phyloP scores from a whole-genome alignment of 768 basidiomycete species.

The Tephrocybe rancida region DNA sequence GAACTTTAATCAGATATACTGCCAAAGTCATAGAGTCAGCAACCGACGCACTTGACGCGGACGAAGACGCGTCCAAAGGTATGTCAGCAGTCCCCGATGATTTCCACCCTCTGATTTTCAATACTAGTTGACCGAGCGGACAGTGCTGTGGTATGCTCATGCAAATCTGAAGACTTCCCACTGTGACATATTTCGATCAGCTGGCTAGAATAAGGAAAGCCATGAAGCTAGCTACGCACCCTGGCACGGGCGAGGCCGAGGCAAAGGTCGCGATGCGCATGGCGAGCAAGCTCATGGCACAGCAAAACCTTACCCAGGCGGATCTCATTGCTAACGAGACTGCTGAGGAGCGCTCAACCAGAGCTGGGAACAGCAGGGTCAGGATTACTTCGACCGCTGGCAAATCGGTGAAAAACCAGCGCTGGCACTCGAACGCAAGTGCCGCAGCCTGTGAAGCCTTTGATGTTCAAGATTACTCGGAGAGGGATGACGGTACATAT shows the following conservation, averaged over 20 bases:
- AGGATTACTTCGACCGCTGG: conserved; percentile 1
- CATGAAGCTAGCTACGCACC: conserved; percentile 3
- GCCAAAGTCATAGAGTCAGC: no score
- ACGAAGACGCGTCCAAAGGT: no score
- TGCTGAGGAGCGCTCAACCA: conserved; percentile 4
- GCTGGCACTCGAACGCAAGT: neutral
- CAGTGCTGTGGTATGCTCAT: conserved; percentile 3
- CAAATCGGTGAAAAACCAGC: conserved; percentile 2
- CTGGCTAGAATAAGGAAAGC: conserved; percentile 9
- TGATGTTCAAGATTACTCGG: conserved; percentile 5
- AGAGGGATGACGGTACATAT: neutral
- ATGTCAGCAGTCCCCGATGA: no score
- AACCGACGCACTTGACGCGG: no score
- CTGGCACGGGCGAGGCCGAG: conserved; percentile 8
- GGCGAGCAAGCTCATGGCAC: conserved; percentile 10
- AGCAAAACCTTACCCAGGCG: conserved; percentile 8
- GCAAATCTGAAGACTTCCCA: neutral
- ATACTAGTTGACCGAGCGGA: conserved; percentile 2
- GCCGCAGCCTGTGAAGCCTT: conserved; percentile 5
- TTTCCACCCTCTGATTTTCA: no score
- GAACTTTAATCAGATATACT: no score
- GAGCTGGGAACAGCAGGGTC: conserved; percentile 9
- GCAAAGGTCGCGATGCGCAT: conserved; percentile 13
- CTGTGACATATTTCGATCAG: neutral
- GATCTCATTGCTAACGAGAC: conserved; percentile 10